Evolutionary conservation across 495 filamentous ascomycete species (phyloP).

Genomic region (Trypethelium eluteriae): DNA sequence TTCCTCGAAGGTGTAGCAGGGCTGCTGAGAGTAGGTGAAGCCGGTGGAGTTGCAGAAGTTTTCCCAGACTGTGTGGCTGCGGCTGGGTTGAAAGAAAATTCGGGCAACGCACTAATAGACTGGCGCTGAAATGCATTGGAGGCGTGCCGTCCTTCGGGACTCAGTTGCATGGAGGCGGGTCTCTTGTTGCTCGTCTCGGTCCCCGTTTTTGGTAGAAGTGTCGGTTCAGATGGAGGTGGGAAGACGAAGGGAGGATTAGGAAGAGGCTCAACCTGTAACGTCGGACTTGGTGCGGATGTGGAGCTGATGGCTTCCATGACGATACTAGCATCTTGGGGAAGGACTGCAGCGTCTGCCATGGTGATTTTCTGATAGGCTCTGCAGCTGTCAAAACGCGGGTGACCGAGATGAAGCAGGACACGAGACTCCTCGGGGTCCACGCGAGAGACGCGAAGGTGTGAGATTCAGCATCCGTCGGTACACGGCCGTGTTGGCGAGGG

Average conservation of each 20-base stretch:
- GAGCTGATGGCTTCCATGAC: conserved; percentile 3
- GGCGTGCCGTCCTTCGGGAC: conserved; percentile 14
- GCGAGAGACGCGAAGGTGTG: conserved; percentile 2
- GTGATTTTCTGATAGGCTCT: conserved; percentile 3
- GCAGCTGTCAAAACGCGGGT: not conserved
- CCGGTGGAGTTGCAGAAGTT: conserved; percentile 24
- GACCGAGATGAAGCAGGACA: conserved; percentile 3
- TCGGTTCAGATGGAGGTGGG: conserved; percentile 15
- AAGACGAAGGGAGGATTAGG: conserved; percentile 34
- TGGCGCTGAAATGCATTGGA: conserved; percentile 21
- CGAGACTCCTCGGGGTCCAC: not conserved
- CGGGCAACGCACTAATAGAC: conserved; percentile 31
- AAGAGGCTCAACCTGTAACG: conserved; percentile 24
- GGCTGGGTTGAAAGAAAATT: conserved; percentile 36
- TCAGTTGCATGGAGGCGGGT: conserved; percentile 4
- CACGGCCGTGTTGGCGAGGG: conserved; percentile 11
- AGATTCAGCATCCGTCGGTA: conserved; percentile 10
- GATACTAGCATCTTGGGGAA: not conserved
- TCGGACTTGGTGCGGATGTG: not conserved
- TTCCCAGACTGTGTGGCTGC: conserved; percentile 18
- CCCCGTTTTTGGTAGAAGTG: conserved; percentile 22
- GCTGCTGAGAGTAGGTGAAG: conserved; percentile 25
- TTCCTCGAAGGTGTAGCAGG: conserved; percentile 38
- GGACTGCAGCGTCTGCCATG: not conserved
- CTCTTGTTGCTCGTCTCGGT: conserved; percentile 4